Evolutionary conservation across 768 basidiomycete species (phyloP), one percentile per base, ranked within the genome.

Genomic region (Tylopilus balloui): DNA sequence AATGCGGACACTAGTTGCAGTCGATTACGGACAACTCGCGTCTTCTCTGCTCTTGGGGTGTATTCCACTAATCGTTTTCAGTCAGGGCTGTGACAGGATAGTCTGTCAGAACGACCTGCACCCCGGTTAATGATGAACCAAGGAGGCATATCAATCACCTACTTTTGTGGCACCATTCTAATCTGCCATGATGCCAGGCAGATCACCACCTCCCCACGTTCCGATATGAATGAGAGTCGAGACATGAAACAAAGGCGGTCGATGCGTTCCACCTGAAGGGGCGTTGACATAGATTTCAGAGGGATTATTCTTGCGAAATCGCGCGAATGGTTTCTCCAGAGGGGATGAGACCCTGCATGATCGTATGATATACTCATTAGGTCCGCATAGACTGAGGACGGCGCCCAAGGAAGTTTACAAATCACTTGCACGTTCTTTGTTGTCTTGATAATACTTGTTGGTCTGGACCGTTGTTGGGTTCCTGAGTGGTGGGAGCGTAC

Each of bases 151-250:
- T 17, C 34, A 20, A 41, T 41, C 32, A 35, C 56, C 3, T n/a
- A 89, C 92, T 61, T 78, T 78, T 34, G 65, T 59, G 0, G 92
- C 92, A 0, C 84, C 86, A 50, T 82, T 83, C 32, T 84, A 77
- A 0, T 77, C 80, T 0, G 84, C 73, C 2, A 94, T 78, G 6
- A 99, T 73, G 3, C 88, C 82, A 0, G 95, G 96, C 6, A 98
- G 72, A 2, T 84, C 94, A 1, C 91, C 94, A 0, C 93, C 96
- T 96, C 95, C 0, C 95, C 95, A 0, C 98, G 79, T 65, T 99
- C 95, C 1, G 97, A 73, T 0, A 97, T 81, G 41, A 64, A 67
- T 83, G 73, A 11, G 68, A 64, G 51, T 90, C 86, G 2, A 90
- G 71, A 61, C 81, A 88, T 0, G 79, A 73, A 13, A 88, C 86